Evolutionary conservation across 176 grass and related monocot genomes (phyloP), one percentile per base, ranked within the genome.

Genomic region (Bolboschoenus planiculmis): DNA sequence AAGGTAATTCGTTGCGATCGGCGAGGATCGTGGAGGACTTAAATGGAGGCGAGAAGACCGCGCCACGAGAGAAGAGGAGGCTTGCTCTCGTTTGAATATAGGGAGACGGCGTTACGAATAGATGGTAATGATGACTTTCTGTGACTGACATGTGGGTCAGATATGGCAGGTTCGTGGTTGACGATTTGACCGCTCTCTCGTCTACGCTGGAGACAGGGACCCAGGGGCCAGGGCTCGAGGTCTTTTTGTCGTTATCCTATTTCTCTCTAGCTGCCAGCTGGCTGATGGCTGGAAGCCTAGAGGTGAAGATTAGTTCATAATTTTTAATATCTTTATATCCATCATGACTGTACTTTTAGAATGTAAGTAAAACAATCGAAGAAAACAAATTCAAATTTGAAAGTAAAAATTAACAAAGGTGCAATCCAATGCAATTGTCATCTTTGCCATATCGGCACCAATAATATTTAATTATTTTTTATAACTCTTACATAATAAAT

Each of bases 61-160:
- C 10, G 37, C 66, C 66, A 71, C 7, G 10, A 44, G 4, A 44
- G 42, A 44, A 44, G 6, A 44, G 9, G 36, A 43, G 35, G 23
- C 66, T 23, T 21, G 65, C 6, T n/a, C 61, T 16, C 10, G 56
- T 16, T 57, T 6, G 46, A 10, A 48, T 48, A 48, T 53, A 53
- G 50, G 50, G 72, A 11, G 64, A 77, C 46, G 24, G 46, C 15
- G 46, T 77, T 71, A 77, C 5, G 44, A 31, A 5, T 51, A 51
- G 44, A 76, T 3, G 15, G 26, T 33, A 51, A 76, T 76, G 72
- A 76, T 73, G 23, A 50, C 16, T 51, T 0, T n/a, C n/a, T 14
- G 72, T 73, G 2, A 51, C 43, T 77, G 72, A 77, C 46, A 20
- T 33, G 72, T 77, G 72, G 72, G 72, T 46, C 68, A 47, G 40